Base-by-base conservation (phyloP, 768 basidiomycete species). In the Boletus pseudopeckii region DNA sequence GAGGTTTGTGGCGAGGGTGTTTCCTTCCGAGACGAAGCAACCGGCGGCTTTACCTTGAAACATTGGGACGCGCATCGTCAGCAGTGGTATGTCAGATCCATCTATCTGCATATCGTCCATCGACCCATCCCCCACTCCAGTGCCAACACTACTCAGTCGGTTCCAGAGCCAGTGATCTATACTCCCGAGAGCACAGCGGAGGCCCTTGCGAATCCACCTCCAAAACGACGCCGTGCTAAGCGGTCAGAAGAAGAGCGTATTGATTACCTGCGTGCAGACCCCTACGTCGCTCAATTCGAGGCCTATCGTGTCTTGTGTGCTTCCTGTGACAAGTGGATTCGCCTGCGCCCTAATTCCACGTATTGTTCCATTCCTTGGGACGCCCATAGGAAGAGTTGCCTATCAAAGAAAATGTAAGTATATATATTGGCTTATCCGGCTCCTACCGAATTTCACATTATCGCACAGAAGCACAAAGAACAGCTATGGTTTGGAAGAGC, bases 361-460 rank as follows among this genome's bases (percentile, higher is more conserved):
- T 92, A 90, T 62, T 92, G 89, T 63, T 86, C 84, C n/a, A 90
- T 91, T 50, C 89, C 89, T 0, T 91, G 89, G 89, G 88, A 90
- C 64, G 88, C 89, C 4, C 89, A 91, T 64, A 75, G 89, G 39
- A 90, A 89, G 73, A 88, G 86, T 64, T 90, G 88, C 70, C 71
- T 91, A 43, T 83, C 86, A 1, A 90, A 88, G 74, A 87, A 88
- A 68, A 79, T 82, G 88, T 86, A 64, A 55, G 84, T 37, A 40
- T 37, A 54, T 60, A 36, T 47, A 41, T 20, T 49, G 7, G 38
- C 28, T 54, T 48, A 32, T 55, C 43, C 50, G 41, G 47, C 28
- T 45, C 9, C 44, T 51, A 50, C 42, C 42, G 28, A 52, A 47
- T 48, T 59, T 54, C 50, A 50, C 53, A 20, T 52, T 10, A 17